These are phyloP conservation scores for Lithohypha guttulata DNA, from an alignment of 2,329 filamentous ascomycete species.

Conservation along the genomic window DNA sequence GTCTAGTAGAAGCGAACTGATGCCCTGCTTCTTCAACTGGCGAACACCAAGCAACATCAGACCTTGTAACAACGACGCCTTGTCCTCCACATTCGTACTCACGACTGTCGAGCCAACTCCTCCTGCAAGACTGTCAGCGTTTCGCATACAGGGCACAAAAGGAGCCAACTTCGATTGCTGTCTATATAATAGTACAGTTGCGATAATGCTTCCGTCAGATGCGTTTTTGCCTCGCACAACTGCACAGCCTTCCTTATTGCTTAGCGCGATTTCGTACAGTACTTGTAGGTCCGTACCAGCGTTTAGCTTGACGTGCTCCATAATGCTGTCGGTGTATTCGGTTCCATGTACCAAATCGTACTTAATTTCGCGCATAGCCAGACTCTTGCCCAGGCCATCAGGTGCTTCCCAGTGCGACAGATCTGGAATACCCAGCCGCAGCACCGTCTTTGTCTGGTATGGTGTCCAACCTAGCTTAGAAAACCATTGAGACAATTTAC, in stretches of 20 bases:
- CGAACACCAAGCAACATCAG: constrained; percentile 69
- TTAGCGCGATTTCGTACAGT: constrained; percentile 65
- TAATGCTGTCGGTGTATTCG: constrained; percentile 62
- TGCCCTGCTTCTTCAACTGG: constrained; percentile 70
- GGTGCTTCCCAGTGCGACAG: constrained; percentile 64
- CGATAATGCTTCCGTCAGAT: constrained; percentile 57
- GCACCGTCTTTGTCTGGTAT: constrained; percentile 50
- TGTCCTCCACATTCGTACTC: constrained; percentile 54
- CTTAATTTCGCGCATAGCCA: constrained; percentile 61
- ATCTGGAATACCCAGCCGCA: constrained; percentile 64
- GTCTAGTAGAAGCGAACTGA: constrained; percentile 62
- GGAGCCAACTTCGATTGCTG: constrained; percentile 56
- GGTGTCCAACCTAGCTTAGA: constrained; percentile 82
- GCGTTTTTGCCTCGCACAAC: constrained; percentile 71
- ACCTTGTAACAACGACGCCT: constrained; percentile 64
- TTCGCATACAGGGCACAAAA: constrained; percentile 58
- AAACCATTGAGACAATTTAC: constrained; percentile 66
- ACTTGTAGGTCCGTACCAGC: constrained; percentile 68
- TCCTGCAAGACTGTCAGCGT: constrained; percentile 50
- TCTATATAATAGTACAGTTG: constrained; percentile 70
- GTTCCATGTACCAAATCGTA: constrained; percentile 77
- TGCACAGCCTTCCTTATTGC: constrained; percentile 60
- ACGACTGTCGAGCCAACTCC: constrained; percentile 75
- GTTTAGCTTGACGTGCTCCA: constrained; percentile 63
- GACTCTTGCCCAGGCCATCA: constrained; percentile 61